phyloP scores from a whole-genome alignment of 345 rosid species.

The Eucalyptus globulus region DNA sequence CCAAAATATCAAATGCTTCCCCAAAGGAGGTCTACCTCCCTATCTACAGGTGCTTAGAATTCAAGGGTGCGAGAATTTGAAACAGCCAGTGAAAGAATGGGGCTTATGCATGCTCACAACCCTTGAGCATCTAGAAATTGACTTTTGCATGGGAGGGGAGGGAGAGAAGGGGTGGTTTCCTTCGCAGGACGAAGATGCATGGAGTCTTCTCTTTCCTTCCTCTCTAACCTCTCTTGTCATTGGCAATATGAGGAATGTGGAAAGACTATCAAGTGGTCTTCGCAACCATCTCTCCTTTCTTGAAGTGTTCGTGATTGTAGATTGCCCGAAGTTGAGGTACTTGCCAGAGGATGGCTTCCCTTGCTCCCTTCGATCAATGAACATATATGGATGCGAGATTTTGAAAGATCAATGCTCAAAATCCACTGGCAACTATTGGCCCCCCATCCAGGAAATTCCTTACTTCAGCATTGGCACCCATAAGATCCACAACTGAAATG shows the following conservation, averaged over 20 bases:
- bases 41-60: no score
- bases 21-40: not conserved
- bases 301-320: fast-evolving
- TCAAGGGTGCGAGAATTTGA: not conserved
- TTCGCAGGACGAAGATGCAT: not conserved
- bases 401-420: not conserved
- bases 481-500: no score
- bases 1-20: not conserved
- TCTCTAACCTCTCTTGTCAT: not conserved
- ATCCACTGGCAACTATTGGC: fast-evolving
- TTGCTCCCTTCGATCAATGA: not conserved
- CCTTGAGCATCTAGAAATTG: not conserved
- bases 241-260: not conserved
- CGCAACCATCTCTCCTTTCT: not conserved
- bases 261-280: not conserved
- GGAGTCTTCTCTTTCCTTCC: not conserved
- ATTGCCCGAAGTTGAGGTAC: not conserved
- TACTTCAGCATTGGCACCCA: not conserved
- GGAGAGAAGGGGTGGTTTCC: not conserved
- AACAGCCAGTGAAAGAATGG: not conserved
- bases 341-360: not conserved
- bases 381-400: not conserved
- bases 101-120: not conserved
- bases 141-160: not conserved
- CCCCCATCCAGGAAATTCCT: not conserved